These are phyloP conservation scores for Artemisia argyi DNA, from an alignment of 129 eudicot species.

Conservation along the genomic window DNA sequence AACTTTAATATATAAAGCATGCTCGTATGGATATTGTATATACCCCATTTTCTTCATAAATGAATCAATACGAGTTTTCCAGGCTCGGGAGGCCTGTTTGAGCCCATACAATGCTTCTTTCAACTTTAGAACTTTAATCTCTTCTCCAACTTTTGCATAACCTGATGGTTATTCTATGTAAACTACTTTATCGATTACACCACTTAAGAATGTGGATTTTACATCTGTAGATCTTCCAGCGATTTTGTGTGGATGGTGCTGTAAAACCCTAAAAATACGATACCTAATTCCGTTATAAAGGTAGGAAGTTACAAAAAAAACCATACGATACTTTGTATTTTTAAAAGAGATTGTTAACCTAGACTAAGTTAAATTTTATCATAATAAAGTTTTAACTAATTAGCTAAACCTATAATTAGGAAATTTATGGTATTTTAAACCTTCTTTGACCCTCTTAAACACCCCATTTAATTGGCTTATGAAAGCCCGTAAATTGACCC, in stretches of 20 bases:
- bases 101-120: slow-evolving; percentile 4
- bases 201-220: slow-evolving; percentile 5
- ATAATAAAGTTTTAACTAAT: no score
- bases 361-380: no score
- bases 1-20: background rate
- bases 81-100: slow-evolving; percentile 2
- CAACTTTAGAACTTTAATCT: background rate
- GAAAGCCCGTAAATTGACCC: no score
- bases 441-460: no score
- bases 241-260: background rate
- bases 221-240: slow-evolving; percentile 6
- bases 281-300: no score
- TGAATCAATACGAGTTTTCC: background rate
- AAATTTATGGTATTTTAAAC: no score
- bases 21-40: background rate
- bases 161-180: slow-evolving; percentile 12
- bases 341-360: no score
- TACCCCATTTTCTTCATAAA: background rate
- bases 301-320: no score
- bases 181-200: background rate
- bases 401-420: no score
- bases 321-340: no score
- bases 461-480: no score
- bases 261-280: no score
- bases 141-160: background rate